These are phyloP conservation scores for Cyberlindnera mrakii DNA, from an alignment of 805 yeast genomes.

Conservation along the genomic window DNA sequence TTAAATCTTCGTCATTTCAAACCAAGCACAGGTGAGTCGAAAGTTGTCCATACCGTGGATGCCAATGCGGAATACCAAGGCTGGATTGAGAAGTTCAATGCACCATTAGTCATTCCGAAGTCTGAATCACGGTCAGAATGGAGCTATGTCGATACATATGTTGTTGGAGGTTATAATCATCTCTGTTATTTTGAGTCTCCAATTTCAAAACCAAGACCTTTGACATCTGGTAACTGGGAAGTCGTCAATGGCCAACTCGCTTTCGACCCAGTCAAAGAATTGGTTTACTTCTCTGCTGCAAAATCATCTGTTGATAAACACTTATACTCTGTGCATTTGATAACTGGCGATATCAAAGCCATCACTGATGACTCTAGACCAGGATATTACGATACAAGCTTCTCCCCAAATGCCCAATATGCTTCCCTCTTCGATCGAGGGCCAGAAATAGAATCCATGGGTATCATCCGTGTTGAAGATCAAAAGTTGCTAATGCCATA, in stretches of 20 bases:
- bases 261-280: slow-evolving; percentile 43
- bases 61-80: slow-evolving; percentile 44
- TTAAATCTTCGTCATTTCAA: slow-evolving; percentile 47
- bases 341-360: slow-evolving; percentile 27
- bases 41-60: slow-evolving; percentile 39
- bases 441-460: slow-evolving; percentile 71
- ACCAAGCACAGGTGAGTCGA: slow-evolving; percentile 25
- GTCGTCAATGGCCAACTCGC: slow-evolving; percentile 57
- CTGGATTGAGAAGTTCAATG: slow-evolving; percentile 73
- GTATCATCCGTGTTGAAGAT: slow-evolving; percentile 45
- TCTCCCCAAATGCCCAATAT: slow-evolving; percentile 69
- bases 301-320: slow-evolving; percentile 36
- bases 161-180: slow-evolving; percentile 59
- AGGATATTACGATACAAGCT: slow-evolving; percentile 63
- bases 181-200: slow-evolving; percentile 72
- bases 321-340: slow-evolving; percentile 15
- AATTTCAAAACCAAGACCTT: slow-evolving; percentile 41
- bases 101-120: slow-evolving; percentile 49
- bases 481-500: slow-evolving; percentile 1
- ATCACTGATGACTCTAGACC: slow-evolving; percentile 46
- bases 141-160: slow-evolving; percentile 81
- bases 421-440: slow-evolving; percentile 63
- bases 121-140: slow-evolving; percentile 32
- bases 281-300: slow-evolving; percentile 61
- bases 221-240: slow-evolving; percentile 86